Base-by-base conservation (phyloP, 495 filamentous ascomycete species). In the Penicillium daleae region DNA sequence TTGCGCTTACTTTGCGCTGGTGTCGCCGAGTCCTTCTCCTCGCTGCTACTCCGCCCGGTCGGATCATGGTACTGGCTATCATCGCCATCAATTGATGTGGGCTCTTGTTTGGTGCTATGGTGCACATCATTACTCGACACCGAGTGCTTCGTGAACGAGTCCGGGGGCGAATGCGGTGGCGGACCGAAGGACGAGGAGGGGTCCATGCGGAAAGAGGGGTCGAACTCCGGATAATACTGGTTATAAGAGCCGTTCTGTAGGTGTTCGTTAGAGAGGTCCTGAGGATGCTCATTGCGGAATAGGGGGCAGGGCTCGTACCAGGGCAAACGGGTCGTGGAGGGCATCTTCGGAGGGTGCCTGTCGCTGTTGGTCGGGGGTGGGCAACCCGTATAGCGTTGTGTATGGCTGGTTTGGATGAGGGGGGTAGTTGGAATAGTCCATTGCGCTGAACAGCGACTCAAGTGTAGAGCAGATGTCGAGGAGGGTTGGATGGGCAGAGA, bases 1-100 rank as follows among this genome's bases (percentile, higher is more conserved):
- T 99, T 99, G 64, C 95, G 86, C 74, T 92, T 83, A 31, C 85
- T 90, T 71, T 96, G 92, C 26, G 91, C 90, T 1, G 92, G 92
- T 33, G 87, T 92, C 69, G 88, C 72, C 39, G 84, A 82, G 27
- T 91, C 86, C 78, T 92, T 82, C 79, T 89, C 86, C 53, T 89
- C 86, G 60, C 86, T 89, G 63, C 79, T 81, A 59, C 81, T 81
- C 19, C 78, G 69, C 15, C 59, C 70, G 10, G 58, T 61, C 17
- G 61, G 64, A 54, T 77, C 71, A 26, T 61, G 56, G 26, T 65
- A 63, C 4, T 70, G 66, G 12, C 69, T 67, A 15, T 78, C 76
- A 35, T 74, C 76, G 24, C 65, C 71, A 26, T 82, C 80, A 8
- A 71, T 69, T 37, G 74, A 72, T 3, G 63, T 54, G 3, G 65